phyloP scores from a whole-genome alignment of 768 basidiomycete species.

The Boletus bicolor region DNA sequence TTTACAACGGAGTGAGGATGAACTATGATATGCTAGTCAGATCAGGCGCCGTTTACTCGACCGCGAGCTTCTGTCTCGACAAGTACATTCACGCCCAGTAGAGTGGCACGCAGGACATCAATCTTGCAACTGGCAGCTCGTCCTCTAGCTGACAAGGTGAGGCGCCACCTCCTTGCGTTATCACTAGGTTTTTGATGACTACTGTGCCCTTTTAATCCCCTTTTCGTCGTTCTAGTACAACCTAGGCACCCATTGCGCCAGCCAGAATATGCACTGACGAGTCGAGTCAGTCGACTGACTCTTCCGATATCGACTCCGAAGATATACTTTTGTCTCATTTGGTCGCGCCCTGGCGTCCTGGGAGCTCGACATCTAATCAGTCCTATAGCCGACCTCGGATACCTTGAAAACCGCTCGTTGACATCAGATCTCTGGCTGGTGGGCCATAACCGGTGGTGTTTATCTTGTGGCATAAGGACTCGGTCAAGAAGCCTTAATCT shows the following conservation, averaged over 20 bases:
- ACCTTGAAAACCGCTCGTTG: slow-evolving; percentile 45
- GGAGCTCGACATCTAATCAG: slow-evolving; percentile 47
- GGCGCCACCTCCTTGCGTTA: slow-evolving; percentile 5
- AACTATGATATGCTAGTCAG: background rate
- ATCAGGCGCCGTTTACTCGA: slow-evolving; percentile 21
- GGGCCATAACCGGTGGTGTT: slow-evolving; percentile 37
- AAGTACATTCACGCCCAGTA: slow-evolving; percentile 51
- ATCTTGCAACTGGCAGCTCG: slow-evolving; percentile 33
- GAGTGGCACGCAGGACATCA: slow-evolving; percentile 51
- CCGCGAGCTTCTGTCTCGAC: slow-evolving; percentile 54
- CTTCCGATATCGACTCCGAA: slow-evolving; percentile 45
- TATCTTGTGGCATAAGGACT: slow-evolving; percentile 29
- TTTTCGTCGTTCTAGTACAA: background rate
- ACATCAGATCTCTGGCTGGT: slow-evolving; percentile 28
- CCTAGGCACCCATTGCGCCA: background rate
- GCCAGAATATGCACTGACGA: slow-evolving; percentile 20
- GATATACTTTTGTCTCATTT: slow-evolving; percentile 64
- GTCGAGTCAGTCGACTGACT: slow-evolving; percentile 29
- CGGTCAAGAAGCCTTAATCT: slow-evolving; percentile 21
- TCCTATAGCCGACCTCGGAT: slow-evolving; percentile 27
- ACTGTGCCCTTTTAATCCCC: background rate
- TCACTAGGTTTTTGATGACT: background rate
- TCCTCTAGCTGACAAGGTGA: slow-evolving; percentile 28
- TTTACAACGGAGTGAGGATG: too few species aligned
- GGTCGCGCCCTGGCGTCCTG: slow-evolving; percentile 61